These are phyloP conservation scores for Solanum chiquidenum DNA, from an alignment of 257 asterid genomes.

Conservation along the genomic window DNA sequence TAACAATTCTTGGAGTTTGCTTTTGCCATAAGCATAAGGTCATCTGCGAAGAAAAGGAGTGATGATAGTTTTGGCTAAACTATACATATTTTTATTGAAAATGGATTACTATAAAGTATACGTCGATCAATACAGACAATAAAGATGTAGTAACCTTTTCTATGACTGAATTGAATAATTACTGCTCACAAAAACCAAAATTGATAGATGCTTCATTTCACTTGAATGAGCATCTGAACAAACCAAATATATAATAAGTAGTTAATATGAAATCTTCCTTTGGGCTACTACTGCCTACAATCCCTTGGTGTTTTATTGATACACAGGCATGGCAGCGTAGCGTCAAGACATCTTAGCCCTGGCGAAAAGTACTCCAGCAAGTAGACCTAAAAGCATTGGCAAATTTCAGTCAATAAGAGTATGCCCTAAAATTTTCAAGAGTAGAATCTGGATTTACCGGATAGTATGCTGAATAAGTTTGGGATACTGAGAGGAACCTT, in stretches of 20 bases:
- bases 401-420: neutral
- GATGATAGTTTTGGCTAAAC: neutral
- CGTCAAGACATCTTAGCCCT: slow-evolving; percentile 36
- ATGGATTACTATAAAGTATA: too few species aligned
- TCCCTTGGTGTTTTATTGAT: neutral
- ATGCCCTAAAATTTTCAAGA: neutral
- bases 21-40: neutral
- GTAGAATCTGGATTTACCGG: slow-evolving; percentile 13
- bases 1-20: neutral
- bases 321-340: neutral
- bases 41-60: neutral
- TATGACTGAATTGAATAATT: neutral
- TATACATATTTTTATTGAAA: too few species aligned
- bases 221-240: neutral
- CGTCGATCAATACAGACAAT: too few species aligned
- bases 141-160: neutral
- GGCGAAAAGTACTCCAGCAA: slow-evolving; percentile 40
- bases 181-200: neutral
- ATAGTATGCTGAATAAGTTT: slow-evolving; percentile 33
- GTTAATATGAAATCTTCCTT: neutral
- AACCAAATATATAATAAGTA: neutral
- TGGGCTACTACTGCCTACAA: neutral
- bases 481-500: slow-evolving; percentile 33
- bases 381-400: slow-evolving; percentile 17
- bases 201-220: neutral